Percentiles rank a stretch among this genome's conserved stretches.
phyloP scores from a whole-genome alignment of 2,329 filamentous ascomycete species.

The Claviceps sp. region DNA sequence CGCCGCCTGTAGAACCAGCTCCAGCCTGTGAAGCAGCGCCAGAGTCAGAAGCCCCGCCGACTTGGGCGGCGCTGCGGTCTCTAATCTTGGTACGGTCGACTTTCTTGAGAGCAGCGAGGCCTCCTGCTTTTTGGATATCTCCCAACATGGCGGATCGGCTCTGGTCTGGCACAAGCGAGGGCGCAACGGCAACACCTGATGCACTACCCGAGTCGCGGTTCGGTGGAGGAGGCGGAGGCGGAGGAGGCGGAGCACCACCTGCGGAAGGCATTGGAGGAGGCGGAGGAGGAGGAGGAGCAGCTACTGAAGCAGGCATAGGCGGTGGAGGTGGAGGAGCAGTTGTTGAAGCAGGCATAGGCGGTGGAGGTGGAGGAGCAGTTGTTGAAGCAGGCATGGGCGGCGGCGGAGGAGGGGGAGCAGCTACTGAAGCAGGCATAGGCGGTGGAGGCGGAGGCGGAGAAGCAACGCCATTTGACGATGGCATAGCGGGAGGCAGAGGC shows the following conservation, averaged over 20 bases:
- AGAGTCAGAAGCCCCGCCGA: conserved; percentile 38
- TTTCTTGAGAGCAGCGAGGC: conserved; percentile 58
- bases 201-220: conserved; percentile 45
- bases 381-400: conserved; percentile 16
- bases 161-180: conserved; percentile 27
- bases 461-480: neutral
- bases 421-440: conserved; percentile 24
- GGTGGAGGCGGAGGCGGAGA: conserved; percentile 29
- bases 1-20: conserved; percentile 36
- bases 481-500: conserved; percentile 10
- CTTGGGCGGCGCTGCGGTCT: conserved; percentile 53
- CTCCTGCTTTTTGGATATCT: conserved; percentile 58
- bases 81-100: conserved; percentile 57
- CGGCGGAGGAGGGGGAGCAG: conserved; percentile 9
- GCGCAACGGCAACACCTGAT: conserved; percentile 35
- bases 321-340: conserved; percentile 23
- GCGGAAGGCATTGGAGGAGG: conserved; percentile 20
- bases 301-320: conserved; percentile 19
- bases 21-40: conserved; percentile 39
- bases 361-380: conserved; percentile 25
- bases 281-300: conserved; percentile 23
- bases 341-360: conserved; percentile 20
- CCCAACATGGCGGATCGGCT: conserved; percentile 50
- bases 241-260: conserved; percentile 21
- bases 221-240: conserved; percentile 40